Evolutionary conservation across 2,329 filamentous ascomycete species (phyloP).

Genomic region (Aspergillus sp.): DNA sequence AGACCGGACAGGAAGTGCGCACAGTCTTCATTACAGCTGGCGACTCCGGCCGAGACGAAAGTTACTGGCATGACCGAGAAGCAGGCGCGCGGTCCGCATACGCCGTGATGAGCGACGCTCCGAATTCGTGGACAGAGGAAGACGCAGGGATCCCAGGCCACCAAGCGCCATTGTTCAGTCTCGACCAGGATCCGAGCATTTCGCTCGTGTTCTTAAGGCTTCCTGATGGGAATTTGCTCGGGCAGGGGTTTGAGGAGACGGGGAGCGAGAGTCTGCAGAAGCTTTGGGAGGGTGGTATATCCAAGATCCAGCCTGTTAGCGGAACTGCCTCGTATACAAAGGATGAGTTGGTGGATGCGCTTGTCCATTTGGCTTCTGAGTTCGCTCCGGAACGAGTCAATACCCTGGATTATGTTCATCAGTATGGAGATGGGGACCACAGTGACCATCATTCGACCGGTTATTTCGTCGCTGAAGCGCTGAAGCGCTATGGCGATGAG

Average conservation of each 20-base stretch:
- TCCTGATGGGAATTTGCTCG: slow-evolving; percentile 16
- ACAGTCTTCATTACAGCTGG: slow-evolving; percentile 22
- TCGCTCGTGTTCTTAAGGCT: slow-evolving; percentile 17
- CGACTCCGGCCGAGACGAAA: slow-evolving; percentile 14
- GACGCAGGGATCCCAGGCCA: slow-evolving; percentile 11
- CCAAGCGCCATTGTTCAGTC: slow-evolving; percentile 11
- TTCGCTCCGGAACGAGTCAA: slow-evolving; percentile 15
- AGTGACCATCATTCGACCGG: slow-evolving; percentile 17
- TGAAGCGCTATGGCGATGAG: not conserved
- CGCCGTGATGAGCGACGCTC: slow-evolving; percentile 11
- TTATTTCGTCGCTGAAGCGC: slow-evolving; percentile 9
- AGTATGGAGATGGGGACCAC: slow-evolving; percentile 15
- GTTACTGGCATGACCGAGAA: slow-evolving; percentile 18
- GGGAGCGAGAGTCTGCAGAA: slow-evolving; percentile 13
- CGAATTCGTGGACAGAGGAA: slow-evolving; percentile 13
- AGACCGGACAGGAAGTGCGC: slow-evolving; percentile 11
- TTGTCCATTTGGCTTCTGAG: slow-evolving; percentile 7
- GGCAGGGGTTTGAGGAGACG: slow-evolving; percentile 11
- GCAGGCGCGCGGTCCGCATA: slow-evolving; percentile 15
- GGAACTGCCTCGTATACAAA: slow-evolving; percentile 11
- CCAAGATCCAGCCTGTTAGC: slow-evolving; percentile 7
- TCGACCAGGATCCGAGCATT: slow-evolving; percentile 7
- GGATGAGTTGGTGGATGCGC: slow-evolving; percentile 5
- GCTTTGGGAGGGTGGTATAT: slow-evolving; percentile 15
- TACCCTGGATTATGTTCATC: slow-evolving; percentile 15